phyloP scores from a whole-genome alignment of 1,284 basidiomycete species.

The Leccinum subrobustum region DNA sequence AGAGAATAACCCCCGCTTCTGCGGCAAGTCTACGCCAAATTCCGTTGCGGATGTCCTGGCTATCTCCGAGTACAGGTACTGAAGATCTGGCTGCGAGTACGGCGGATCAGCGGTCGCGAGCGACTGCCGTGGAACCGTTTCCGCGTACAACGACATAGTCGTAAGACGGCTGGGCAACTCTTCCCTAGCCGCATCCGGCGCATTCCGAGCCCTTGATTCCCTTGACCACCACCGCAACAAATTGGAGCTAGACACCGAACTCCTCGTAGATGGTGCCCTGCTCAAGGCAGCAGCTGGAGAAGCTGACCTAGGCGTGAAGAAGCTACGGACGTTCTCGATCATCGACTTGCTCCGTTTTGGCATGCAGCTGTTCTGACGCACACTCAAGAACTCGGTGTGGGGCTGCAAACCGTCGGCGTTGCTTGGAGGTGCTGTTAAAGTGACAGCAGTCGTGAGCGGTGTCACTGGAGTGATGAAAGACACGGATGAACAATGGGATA shows the following conservation, averaged over 20 bases:
- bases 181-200: slow-evolving; percentile 40
- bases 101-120: slow-evolving; percentile 22
- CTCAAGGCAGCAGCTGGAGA: slow-evolving; percentile 34
- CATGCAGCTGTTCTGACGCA: slow-evolving; percentile 24
- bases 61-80: slow-evolving; percentile 23
- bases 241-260: slow-evolving; percentile 33
- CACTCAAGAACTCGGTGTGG: slow-evolving; percentile 30
- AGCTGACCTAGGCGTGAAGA: slow-evolving; percentile 38
- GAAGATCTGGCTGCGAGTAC: slow-evolving; percentile 35
- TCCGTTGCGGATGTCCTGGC: slow-evolving; percentile 12
- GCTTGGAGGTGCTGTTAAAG: slow-evolving; percentile 25
- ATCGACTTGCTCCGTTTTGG: slow-evolving; percentile 50
- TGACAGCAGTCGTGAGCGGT: slow-evolving; percentile 29
- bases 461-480: slow-evolving; percentile 40
- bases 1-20: slow-evolving; percentile 13
- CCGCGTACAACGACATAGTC: slow-evolving; percentile 25
- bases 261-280: slow-evolving; percentile 28
- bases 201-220: slow-evolving; percentile 48
- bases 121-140: slow-evolving; percentile 8
- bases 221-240: slow-evolving; percentile 47
- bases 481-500: slow-evolving; percentile 49
- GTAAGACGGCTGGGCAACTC: slow-evolving; percentile 29
- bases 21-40: slow-evolving; percentile 21
- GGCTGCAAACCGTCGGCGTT: slow-evolving; percentile 26
- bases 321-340: slow-evolving; percentile 46